Percentiles rank a stretch among this genome's conserved stretches.
These are phyloP conservation scores for Barnettozyma hawaiiensis DNA, from an alignment of 1,139 yeast species.

Conservation along the genomic window DNA sequence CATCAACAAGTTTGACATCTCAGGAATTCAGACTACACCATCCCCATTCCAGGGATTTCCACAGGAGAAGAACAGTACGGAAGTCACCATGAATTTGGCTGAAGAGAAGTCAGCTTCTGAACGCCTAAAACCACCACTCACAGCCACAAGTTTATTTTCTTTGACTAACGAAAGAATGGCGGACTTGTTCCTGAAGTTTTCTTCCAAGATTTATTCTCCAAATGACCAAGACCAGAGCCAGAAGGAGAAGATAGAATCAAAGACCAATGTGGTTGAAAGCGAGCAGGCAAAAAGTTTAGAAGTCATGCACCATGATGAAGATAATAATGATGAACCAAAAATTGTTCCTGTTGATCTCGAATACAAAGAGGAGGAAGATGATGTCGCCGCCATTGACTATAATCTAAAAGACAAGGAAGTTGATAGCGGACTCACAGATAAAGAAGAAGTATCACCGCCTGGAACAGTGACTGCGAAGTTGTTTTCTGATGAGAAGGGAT, in stretches of 20 bases:
- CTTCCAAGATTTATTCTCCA: conserved; percentile 7
- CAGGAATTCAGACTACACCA: not conserved
- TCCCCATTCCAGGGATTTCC: not conserved
- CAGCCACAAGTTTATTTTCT: conserved; percentile 7
- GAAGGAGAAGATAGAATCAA: not conserved
- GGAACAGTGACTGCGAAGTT: conserved; percentile 17
- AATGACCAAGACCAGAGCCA: not conserved
- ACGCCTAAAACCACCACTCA: not conserved
- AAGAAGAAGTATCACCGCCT: conserved; percentile 8
- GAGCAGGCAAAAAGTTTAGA: not conserved
- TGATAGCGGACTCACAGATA: not conserved
- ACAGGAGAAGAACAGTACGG: not conserved
- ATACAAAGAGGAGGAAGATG: not conserved
- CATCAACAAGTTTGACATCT: conserved; percentile 4
- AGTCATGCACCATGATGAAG: no score
- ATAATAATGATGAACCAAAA: not conserved
- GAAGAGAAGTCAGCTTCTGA: not conserved
- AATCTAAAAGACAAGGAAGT: not conserved
- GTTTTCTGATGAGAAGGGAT: conserved; percentile 6
- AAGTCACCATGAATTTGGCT: not conserved
- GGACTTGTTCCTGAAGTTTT: conserved; percentile 11
- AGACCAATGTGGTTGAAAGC: not conserved
- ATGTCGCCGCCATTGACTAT: not conserved
- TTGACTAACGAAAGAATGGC: conserved; percentile 8
- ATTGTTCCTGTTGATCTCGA: not conserved